Evolutionary conservation across 2,329 filamentous ascomycete genomes (phyloP), one percentile per base, ranked within the genome.

Genomic region (Rhinocladiella similis): DNA sequence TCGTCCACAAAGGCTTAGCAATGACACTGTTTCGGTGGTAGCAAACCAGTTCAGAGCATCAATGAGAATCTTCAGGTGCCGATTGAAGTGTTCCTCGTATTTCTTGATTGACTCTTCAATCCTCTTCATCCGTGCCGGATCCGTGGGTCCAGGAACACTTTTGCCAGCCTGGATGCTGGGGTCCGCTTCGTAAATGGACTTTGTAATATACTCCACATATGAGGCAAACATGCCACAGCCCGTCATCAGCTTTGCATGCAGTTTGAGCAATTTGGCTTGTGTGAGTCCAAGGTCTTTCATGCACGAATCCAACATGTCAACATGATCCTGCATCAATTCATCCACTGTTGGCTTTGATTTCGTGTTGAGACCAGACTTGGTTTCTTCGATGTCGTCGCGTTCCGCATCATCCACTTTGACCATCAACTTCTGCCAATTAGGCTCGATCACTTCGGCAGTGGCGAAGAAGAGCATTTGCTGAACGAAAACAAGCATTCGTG

Each of bases 241-340:
- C 64, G 91, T 90, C 85, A 96, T 94, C 47, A 99, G 84, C 72
- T 97, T 97, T 56, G 92, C 94, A 76, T 97, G 93, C 69, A 99
- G 95, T 74, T 91, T 88, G 5, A 99, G 77, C 5, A 99, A 81
- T 76, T 96, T 97, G 69, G 90, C 91, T 72, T 99, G 97, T 18
- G 94, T 99, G 63, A 99, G 81, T 91, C 97, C 97, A 77, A 94
- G 97, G 75, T 97, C 94, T 75, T 97, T 99, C 67, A 99, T 79
- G 71, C 94, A 99, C 3, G 94, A 97, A 67, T 97, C 94, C 47
- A 99, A 77, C 72, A 99, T 99, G 74, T 97, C 94, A 58, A 99
- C 92, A 74, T 99, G 94, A 69, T 97, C 92, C 75, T 97, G 91
- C 94, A 99, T 99, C 69, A 99, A 76, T 75, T 97, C 91, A 68